phyloP scores from a whole-genome alignment of 495 filamentous ascomycete genomes.

The Neurospora sp. region DNA sequence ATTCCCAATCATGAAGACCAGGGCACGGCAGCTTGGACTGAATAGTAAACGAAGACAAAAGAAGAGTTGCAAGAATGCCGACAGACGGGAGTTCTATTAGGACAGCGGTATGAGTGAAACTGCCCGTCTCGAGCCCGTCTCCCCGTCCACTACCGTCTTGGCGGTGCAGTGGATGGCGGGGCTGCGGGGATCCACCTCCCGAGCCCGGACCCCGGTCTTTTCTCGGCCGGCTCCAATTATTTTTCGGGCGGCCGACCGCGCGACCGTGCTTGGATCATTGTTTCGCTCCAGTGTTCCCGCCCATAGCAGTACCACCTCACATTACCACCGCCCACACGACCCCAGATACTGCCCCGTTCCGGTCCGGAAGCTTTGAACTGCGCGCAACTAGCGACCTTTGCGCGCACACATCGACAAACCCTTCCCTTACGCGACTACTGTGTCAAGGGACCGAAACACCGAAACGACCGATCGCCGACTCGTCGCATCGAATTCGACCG shows the following conservation, averaged over 20 bases:
- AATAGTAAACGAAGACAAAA: background rate
- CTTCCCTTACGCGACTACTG: background rate
- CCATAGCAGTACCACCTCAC: background rate
- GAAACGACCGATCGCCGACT: background rate
- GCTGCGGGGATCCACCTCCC: background rate
- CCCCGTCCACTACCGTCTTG: background rate
- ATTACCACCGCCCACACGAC: background rate
- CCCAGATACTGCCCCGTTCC: background rate
- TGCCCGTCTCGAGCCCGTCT: background rate
- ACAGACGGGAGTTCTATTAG: background rate
- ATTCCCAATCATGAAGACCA: background rate
- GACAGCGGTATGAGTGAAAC: background rate
- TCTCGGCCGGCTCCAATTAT: background rate
- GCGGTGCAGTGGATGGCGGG: background rate
- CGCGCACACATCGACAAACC: background rate
- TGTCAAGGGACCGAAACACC: background rate
- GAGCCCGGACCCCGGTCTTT: background rate
- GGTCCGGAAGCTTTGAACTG: background rate
- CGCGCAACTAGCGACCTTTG: background rate
- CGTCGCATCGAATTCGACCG: background rate
- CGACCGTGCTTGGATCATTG: background rate
- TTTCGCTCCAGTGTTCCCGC: background rate
- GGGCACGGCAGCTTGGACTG: background rate
- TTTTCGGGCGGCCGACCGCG: background rate
- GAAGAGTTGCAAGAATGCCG: background rate